Evolutionary conservation across 129 eudicot species (phyloP), one percentile per base, ranked within the genome.

Genomic region (Tagetes erecta): DNA sequence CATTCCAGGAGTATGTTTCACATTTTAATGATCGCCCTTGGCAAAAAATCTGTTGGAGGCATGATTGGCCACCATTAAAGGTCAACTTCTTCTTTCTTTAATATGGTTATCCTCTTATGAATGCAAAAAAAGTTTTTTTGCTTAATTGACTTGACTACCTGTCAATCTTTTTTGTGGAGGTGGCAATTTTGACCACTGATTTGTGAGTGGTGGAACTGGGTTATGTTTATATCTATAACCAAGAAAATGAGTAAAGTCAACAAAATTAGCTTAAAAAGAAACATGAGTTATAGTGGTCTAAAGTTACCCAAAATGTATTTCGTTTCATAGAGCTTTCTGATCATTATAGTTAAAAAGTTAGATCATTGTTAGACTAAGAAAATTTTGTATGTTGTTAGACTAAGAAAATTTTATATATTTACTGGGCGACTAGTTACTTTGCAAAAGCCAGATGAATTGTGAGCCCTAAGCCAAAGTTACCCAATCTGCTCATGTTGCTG

Each of bases 21-120:
- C 85, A 60, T 59, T 45, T 82, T 53, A 71, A 73, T 33, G 85
- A 78, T 65, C 78, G 62, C 52, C 87, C 91, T n/a, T 84, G 84
- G 44, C 84, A 85, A 86, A 91, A 79, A 64, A 83, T 95, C 68
- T 95, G 99, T 70, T 95, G 99, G 99, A 86, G 81, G 83, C 99
- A 94, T 84, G 85, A 85, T 80, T 88, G 92, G 90, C 85, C 82
- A 68, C 76, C 71, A 56, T 84, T 82, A 77, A 87, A 91, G 97
- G 97, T 91, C 88, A 77, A 83, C 83, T 71, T 83, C 89, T 82
- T 92, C 87, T 59, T 79, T 79, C 80, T 68, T 81, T 80, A 80
- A 45, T 70, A 63, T 30, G 31, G 36, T 81, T 73, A 30, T 69
- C 33, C 60, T 46, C 12, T 58, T 80, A 65, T 20, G 30, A 66